Percentiles rank a stretch among this genome's conserved stretches.
These are phyloP conservation scores for Tritrichomonas foetus DNA, from an alignment of 208 protist genomes.

Conservation along the genomic window DNA sequence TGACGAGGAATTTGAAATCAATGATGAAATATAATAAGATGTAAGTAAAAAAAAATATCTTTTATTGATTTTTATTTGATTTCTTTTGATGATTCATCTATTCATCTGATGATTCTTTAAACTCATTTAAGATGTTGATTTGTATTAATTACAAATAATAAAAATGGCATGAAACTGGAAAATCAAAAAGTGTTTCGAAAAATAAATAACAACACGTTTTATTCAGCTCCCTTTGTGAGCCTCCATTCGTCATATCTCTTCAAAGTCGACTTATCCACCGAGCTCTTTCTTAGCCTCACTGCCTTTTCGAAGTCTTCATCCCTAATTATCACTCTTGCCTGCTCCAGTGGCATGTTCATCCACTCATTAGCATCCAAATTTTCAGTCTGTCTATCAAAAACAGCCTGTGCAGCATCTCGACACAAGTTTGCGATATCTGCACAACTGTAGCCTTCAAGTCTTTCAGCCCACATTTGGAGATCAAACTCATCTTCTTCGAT, in stretches of 20 bases:
- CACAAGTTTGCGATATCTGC: constrained; percentile 72
- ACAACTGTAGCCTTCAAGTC: constrained; percentile 68
- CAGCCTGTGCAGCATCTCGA: constrained; percentile 65
- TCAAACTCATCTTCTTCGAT: constrained; percentile 51
- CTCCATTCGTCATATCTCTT: constrained; percentile 32
- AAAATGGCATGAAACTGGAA: no score
- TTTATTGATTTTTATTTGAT: no score
- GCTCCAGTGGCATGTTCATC: not conserved
- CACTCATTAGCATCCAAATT: not conserved
- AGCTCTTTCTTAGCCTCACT: not conserved
- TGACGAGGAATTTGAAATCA: no score
- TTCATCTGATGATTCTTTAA: no score
- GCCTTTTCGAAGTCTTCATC: constrained; percentile 6
- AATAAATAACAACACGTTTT: not conserved
- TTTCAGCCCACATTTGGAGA: constrained; percentile 57
- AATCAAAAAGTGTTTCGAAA: not conserved
- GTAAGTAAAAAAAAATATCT: no score
- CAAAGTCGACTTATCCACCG: not conserved
- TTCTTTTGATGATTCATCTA: no score
- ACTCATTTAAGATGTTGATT: no score
- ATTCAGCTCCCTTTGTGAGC: not conserved
- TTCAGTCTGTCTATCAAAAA: not conserved
- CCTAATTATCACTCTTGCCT: not conserved
- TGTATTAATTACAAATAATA: no score
- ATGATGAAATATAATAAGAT: no score